Conservation (phyloP, 306 rosid species). For the Medicago arabica region DNA sequence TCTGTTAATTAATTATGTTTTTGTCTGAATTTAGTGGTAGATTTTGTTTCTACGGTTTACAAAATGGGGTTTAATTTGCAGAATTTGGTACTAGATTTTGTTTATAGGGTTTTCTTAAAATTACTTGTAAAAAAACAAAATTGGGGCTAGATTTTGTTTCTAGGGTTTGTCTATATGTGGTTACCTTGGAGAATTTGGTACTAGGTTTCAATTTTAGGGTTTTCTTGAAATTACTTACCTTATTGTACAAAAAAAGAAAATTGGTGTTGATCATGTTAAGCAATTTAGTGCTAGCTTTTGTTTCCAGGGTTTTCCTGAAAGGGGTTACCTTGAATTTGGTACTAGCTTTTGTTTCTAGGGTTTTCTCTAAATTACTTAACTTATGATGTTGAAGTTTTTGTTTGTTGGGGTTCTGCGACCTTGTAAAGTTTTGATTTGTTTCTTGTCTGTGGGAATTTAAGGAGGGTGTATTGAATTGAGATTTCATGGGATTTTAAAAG, state of each 20-base stretch:
- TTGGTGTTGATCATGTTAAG: neutral
- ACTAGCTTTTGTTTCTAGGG: too few species aligned
- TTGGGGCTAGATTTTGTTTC: neutral
- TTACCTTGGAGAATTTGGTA: neutral
- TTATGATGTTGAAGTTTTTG: neutral
- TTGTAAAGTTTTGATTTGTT: neutral
- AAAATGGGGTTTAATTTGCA: neutral
- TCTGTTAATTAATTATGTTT: neutral
- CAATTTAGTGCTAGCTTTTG: too few species aligned
- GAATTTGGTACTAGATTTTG: slow-evolving; percentile 6
- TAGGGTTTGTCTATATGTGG: slow-evolving; percentile 36
- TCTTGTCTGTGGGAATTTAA: neutral
- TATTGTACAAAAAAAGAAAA: neutral
- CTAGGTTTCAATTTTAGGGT: slow-evolving; percentile 42
- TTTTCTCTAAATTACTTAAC: too few species aligned
- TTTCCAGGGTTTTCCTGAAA: too few species aligned
- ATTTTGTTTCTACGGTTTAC: slow-evolving; percentile 38
- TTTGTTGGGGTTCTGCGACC: neutral
- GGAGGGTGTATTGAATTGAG: too few species aligned
- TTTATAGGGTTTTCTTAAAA: slow-evolving; percentile 41
- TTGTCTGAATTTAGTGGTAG: neutral
- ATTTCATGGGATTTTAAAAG: too few species aligned
- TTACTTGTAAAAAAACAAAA: neutral
- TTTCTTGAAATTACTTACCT: slow-evolving; percentile 18
- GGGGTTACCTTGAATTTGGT: too few species aligned